Conservation (phyloP, 805 yeast species). For the Metschnikowia santaceciliae region DNA sequence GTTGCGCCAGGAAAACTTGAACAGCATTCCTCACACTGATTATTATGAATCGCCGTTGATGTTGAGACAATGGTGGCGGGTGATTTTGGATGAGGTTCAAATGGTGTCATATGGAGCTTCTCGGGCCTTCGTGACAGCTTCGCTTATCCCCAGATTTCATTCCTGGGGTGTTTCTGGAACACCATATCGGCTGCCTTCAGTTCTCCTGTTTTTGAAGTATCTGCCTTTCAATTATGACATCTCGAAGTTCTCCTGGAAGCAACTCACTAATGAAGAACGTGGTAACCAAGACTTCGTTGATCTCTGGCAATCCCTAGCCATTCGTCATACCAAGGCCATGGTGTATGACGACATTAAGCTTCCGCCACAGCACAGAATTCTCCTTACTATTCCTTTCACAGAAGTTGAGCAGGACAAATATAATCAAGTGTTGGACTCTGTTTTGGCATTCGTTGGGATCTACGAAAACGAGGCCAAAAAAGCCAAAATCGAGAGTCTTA, state of each 20-base stretch:
- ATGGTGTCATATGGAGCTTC: slow-evolving; percentile 75
- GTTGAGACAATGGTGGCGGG: slow-evolving; percentile 81
- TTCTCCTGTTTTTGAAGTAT: slow-evolving; percentile 61
- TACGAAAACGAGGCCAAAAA: slow-evolving; percentile 50
- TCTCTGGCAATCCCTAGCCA: slow-evolving; percentile 51
- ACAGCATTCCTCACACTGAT: slow-evolving; percentile 14
- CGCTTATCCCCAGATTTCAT: slow-evolving; percentile 76
- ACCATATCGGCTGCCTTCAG: slow-evolving; percentile 71
- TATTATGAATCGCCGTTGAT: slow-evolving; percentile 75
- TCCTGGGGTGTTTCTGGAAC: slow-evolving; percentile 99
- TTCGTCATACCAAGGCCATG: slow-evolving; percentile 83
- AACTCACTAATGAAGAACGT: slow-evolving; percentile 13
- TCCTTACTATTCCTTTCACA: slow-evolving; percentile 71
- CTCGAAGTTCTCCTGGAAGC: slow-evolving; percentile 40
- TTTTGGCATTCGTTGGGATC: slow-evolving; percentile 53
- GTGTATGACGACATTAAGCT: slow-evolving; percentile 71
- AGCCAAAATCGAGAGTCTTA: slow-evolving; percentile 46
- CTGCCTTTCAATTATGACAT: slow-evolving; percentile 58
- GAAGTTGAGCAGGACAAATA: slow-evolving; percentile 85
- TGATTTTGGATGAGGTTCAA: slow-evolving; percentile 91
- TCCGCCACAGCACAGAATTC: slow-evolving; percentile 72
- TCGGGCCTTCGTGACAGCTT: slow-evolving; percentile 75
- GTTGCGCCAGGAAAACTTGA: slow-evolving; percentile 9
- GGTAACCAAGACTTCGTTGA: slow-evolving; percentile 28
- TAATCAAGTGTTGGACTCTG: slow-evolving; percentile 56